Evolutionary conservation across 257 asterid genomes (phyloP), one percentile per base, ranked within the genome.

Genomic region (Cinchona pubescens): DNA sequence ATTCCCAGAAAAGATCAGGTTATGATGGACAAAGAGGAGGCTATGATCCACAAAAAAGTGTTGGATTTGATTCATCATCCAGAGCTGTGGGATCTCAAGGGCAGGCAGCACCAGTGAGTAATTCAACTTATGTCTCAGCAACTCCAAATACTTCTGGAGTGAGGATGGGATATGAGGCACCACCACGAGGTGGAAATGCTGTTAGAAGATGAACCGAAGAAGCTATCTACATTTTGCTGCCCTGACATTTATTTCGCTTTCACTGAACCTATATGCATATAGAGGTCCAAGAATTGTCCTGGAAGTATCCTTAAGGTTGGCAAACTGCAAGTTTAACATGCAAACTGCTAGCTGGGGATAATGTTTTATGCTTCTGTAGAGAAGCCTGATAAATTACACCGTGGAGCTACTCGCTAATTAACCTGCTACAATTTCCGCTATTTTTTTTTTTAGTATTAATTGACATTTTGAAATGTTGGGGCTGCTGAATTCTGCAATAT

Each of bases 81-180:
- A 82, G 88, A 83, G 87, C 78, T 76, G 82, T 71, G 32, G 89
- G 88, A 59, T 82, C 89, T 76, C 93, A 86, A 78, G 96, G 90
- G 55, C 96, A 73, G 77, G 84, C 71, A 27, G 84, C 83, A 82
- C 69, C 85, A 43, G 15, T 53, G 32, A 81, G 81, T 30, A 86
- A 81, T 78, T 65, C 75, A 27, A 75, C 82, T 60, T 83, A 85
- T 78, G 83, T 76, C 10, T 82, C 87, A 49, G 76, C 90, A 64
- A 63, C 88, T 27, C 89, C 87, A 5, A 81, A 84, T 51, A 56
- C 78, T 65, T 82, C 79, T 60, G 82, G 86, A 69, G 83, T 78
- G 27, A 90, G 79, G 75, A 72, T 79, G 19, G 95, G 88, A 40
- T 82, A 85, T 71, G 95, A 90, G 72, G 73, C 73, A 9, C 77